phyloP scores from a whole-genome alignment of 2,329 filamentous ascomycete genomes.

The Amesomyces nigricolor region DNA sequence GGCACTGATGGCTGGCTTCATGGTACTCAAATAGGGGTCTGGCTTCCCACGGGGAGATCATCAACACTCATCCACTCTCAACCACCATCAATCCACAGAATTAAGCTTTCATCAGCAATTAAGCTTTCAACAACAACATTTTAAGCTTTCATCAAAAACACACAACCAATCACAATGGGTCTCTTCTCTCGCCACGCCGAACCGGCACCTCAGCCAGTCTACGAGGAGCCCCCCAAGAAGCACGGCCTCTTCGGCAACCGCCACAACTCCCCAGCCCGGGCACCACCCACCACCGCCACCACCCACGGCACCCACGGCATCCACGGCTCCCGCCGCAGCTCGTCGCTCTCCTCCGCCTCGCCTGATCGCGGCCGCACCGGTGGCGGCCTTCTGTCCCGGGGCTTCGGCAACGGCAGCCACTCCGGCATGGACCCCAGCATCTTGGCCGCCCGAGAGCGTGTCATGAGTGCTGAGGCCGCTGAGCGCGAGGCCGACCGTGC shows the following conservation, averaged over 20 bases:
- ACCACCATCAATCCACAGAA: not conserved
- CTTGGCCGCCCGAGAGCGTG: constrained; percentile 53
- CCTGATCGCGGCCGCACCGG: constrained; percentile 17
- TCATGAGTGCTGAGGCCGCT: constrained; percentile 56
- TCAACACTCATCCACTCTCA: not conserved
- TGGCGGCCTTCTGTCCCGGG: constrained; percentile 39
- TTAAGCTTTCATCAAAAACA: not conserved
- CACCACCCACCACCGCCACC: not conserved
- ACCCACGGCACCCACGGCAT: constrained; percentile 24
- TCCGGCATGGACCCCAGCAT: constrained; percentile 57
- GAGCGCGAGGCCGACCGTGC: constrained; percentile 62
- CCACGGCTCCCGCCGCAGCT: constrained; percentile 12
- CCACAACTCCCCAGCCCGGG: constrained; percentile 27
- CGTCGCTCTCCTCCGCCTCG: constrained; percentile 24
- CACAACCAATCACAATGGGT: constrained; percentile 28
- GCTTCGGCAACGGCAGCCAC: constrained; percentile 39
- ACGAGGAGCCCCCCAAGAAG: constrained; percentile 26
- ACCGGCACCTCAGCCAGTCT: constrained; percentile 17
- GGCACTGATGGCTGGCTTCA: not conserved
- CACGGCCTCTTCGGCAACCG: constrained; percentile 19
- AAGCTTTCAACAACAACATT: not conserved
- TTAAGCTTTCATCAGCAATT: not conserved
- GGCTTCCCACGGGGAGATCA: not conserved
- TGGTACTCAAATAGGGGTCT: constrained; percentile 17
- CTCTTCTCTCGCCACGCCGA: constrained; percentile 31